Conservation (phyloP, 2,329 filamentous ascomycete genomes). For the Colletotrichum liaoningense region DNA sequence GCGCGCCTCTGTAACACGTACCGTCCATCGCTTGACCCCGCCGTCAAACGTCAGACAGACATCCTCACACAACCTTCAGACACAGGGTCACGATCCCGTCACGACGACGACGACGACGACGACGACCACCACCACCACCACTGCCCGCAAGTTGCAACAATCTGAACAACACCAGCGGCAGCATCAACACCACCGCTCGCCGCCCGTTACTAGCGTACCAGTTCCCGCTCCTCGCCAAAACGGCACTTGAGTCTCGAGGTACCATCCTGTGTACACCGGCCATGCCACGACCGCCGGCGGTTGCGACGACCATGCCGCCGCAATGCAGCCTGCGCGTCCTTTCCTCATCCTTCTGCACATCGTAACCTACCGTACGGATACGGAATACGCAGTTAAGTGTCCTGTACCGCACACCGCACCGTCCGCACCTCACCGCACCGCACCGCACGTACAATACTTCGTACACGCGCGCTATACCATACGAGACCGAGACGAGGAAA, state of each 20-base stretch:
- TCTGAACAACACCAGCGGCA: neutral
- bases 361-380: neutral
- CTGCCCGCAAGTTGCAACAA: neutral
- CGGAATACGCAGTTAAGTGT: neutral
- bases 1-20: conserved; percentile 53
- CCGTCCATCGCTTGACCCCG: conserved; percentile 51
- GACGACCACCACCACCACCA: neutral
- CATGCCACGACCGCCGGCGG: too few relatives aligned
- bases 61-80: conserved; percentile 36
- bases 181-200: neutral
- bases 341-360: neutral
- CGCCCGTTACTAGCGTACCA: too few relatives aligned
- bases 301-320: neutral
- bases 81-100: conserved; percentile 16
- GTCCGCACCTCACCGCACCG: neutral
- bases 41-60: conserved; percentile 52
- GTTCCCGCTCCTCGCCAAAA: too few relatives aligned
- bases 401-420: neutral
- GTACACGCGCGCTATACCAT: neutral
- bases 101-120: neutral
- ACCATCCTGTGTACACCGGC: too few relatives aligned
- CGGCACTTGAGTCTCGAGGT: too few relatives aligned
- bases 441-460: conserved; percentile 3
- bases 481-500: neutral
- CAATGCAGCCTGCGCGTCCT: too few relatives aligned